Base-by-base conservation (phyloP, 75 land plant genomes). In the Picea sitchensis region DNA sequence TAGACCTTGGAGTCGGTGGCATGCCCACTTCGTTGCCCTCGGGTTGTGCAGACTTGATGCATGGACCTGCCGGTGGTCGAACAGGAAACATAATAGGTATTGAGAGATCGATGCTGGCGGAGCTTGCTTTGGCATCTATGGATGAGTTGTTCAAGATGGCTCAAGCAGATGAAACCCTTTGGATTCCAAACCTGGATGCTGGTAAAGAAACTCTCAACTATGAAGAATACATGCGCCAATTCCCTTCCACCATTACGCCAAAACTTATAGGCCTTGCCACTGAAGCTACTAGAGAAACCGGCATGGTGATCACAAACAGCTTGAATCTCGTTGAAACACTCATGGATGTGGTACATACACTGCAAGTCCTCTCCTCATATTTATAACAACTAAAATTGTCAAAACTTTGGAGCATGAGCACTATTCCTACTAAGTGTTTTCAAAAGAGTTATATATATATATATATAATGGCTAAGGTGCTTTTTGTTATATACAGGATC, bases 121-220 rank as follows among this genome's bases (percentile, higher is more conserved):
- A 92, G 79, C 81, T 92, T 12, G 96, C 96, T 44, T 65, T 94
- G 76, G 84, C 92, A 47, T 92, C 96, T 4, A 94, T 94, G 96
- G 94, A 92, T 7, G 96, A 94, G 82, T 81, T 94, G 77, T 86
- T 90, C 26, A 91, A 84, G 60, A 86, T 94, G 89, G 94, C 90
- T 5, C 94, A 94, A 65, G 72, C 79, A 20, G 91, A 80, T 4
- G 91, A 88, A 57, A 90, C 94, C 0, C 79, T 92, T 3, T 94
- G 96, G 96, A 56, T 90, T 6, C 80, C 83, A 34, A 84, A 76
- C 75, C 72, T 75, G 44, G 83, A 87, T 47, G 88, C 87, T 3
- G 84, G 83, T 4, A 82, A 61, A 75, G 92, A 94, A 65, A 61
- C 84, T 5, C 73, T 94, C 14, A 87, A 94, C 78, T 78, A 81